These are phyloP conservation scores for Xerocomellus chrysenteron DNA, from an alignment of 768 basidiomycete species.

Conservation along the genomic window DNA sequence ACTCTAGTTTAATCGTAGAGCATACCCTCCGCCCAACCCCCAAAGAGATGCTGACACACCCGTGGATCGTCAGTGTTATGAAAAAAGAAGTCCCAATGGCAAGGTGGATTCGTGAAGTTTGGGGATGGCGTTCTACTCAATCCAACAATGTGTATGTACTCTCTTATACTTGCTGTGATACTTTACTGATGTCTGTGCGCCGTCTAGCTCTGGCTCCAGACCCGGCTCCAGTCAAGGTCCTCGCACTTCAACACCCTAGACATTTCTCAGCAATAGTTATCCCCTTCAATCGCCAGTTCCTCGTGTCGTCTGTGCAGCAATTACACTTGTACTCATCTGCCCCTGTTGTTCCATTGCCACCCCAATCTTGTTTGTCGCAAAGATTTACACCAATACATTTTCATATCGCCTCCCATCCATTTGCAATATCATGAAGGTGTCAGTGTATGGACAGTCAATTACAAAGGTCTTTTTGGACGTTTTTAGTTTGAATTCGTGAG, in stretches of 20 bases:
- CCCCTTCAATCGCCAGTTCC: slow-evolving; percentile 1
- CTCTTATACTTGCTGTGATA: not conserved
- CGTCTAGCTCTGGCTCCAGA: slow-evolving; percentile 23
- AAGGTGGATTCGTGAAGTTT: slow-evolving; percentile 82
- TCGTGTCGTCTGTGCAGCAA: slow-evolving; percentile 18
- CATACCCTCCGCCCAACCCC: slow-evolving; percentile 73
- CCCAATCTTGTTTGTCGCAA: slow-evolving; percentile 18
- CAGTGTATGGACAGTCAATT: slow-evolving; percentile 21
- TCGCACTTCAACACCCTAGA: slow-evolving; percentile 27
- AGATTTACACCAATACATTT: slow-evolving; percentile 21
- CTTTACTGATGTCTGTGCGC: not conserved
- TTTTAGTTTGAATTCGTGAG: not conserved
- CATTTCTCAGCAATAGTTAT: not conserved
- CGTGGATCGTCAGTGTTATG: slow-evolving; percentile 78
- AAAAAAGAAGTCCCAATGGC: slow-evolving; percentile 86
- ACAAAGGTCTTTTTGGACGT: slow-evolving; percentile 5
- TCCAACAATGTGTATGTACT: slow-evolving; percentile 25
- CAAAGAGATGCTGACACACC: slow-evolving; percentile 77
- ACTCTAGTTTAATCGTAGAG: slow-evolving; percentile 65
- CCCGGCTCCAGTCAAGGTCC: slow-evolving; percentile 32
- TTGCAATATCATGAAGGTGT: slow-evolving; percentile 14
- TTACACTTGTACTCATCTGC: slow-evolving; percentile 21
- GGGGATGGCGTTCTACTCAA: slow-evolving; percentile 64
- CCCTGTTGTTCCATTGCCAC: slow-evolving; percentile 10
- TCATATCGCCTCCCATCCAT: slow-evolving; percentile 7